Conservation (phyloP, 129 eudicot genomes). For the sunflower (Helianthus annuus) region DNA sequence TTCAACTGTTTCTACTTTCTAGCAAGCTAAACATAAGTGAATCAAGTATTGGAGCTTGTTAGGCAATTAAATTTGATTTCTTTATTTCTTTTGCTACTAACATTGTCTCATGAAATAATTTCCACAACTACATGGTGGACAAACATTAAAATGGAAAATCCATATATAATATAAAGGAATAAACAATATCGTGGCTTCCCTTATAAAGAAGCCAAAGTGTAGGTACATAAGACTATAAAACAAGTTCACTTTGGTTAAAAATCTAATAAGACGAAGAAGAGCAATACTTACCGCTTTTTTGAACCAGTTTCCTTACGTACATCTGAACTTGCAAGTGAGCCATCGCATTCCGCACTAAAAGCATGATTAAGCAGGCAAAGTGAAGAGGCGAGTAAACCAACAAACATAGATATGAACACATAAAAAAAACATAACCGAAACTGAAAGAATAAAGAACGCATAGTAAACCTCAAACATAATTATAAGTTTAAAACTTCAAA, state of each 20-base stretch:
- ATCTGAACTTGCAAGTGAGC: constrained; percentile 48
- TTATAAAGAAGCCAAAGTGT: background rate
- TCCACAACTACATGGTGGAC: background rate
- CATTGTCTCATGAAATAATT: background rate
- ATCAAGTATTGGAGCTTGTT: constrained; percentile 2
- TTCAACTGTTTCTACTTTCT: background rate
- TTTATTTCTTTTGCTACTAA: constrained; percentile 1
- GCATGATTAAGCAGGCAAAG: constrained; percentile 3
- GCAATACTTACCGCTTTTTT: constrained; percentile 55
- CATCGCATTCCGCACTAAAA: constrained; percentile 55
- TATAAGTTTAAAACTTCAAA: background rate
- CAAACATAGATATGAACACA: background rate
- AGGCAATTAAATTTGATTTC: background rate
- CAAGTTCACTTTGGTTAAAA: background rate
- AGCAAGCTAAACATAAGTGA: background rate
- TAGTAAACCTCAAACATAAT: constrained; percentile 3
- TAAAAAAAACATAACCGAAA: background rate
- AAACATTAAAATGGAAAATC: background rate
- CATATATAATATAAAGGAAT: background rate
- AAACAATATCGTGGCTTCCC: background rate
- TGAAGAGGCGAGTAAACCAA: constrained; percentile 13
- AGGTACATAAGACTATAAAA: constrained; percentile 6
- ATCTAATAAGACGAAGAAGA: constrained; percentile 1
- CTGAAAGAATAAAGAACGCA: background rate
- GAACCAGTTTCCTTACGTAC: constrained; percentile 53